Evolutionary conservation across 163 green algal species (phyloP).

Genomic region (Chlamydomonas reinhardtii): DNA sequence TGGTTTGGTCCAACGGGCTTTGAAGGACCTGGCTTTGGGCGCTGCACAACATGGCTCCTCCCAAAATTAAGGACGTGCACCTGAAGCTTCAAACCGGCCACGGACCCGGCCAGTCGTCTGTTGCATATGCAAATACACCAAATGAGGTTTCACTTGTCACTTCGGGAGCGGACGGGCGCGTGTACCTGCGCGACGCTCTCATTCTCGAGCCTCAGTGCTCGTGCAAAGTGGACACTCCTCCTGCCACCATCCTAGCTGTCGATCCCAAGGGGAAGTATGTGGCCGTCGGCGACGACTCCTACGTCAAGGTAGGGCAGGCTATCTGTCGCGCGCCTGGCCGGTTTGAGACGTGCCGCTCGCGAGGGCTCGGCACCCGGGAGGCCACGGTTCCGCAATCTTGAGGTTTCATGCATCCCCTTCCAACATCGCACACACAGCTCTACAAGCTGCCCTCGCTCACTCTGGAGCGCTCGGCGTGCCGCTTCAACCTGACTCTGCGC

Average conservation of each 20-base stretch:
- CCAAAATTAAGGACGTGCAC: constrained; percentile 25
- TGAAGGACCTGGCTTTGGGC: too few species aligned
- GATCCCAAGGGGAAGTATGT: constrained; percentile 35
- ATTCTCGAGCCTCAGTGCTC: constrained; percentile 8
- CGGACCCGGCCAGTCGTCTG: constrained; percentile 4
- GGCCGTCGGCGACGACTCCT: constrained; percentile 30
- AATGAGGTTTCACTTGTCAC: not conserved
- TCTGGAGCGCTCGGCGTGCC: constrained; percentile 10
- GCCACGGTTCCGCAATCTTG: too few species aligned
- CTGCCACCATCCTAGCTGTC: constrained; percentile 26
- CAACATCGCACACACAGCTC: not conserved
- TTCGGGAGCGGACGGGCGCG: constrained; percentile 20
- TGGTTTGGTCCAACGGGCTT: too few species aligned
- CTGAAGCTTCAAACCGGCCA: constrained; percentile 24
- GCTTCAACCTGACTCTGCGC: constrained; percentile 39
- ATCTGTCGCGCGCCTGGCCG: not conserved
- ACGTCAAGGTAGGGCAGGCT: constrained; percentile 37
- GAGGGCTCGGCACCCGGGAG: too few species aligned
- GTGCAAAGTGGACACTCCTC: constrained; percentile 12
- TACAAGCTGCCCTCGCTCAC: constrained; percentile 31
- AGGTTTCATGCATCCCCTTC: not conserved
- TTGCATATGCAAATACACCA: not conserved
- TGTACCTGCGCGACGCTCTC: constrained; percentile 19
- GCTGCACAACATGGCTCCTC: too few species aligned
- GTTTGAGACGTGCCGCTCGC: not conserved